Evolutionary conservation across 345 rosid species (phyloP), one percentile per base, ranked within the genome.

Genomic region (Populus nigra): DNA sequence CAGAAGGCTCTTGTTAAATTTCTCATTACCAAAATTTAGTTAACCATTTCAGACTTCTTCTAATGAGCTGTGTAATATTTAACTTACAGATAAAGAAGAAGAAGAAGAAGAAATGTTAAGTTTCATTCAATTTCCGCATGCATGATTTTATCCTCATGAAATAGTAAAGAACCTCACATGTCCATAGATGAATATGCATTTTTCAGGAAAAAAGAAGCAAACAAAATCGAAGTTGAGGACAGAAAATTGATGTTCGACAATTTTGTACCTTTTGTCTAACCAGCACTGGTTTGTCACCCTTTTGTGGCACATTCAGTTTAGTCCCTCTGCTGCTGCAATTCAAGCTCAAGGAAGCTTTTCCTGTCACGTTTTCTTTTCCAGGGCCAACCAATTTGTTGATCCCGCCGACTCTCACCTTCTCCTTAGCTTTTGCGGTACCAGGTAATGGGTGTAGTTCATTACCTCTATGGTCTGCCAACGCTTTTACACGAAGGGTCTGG

Each of bases 361-460:
- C 77, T 29, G 27, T 62, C 8, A 20, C 71, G 73, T 89, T 88
- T 82, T 87, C 92, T 75, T 86, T 86, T 69, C 90, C 89, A 75
- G 53, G 67, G 65, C 65, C 73, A 13, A 41, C 73, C 57, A 41
- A 69, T 77, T 36, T 77, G 76, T 69, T 82, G 65, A 23, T 59
- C 27, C 82, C 68, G 25, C 63, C 22, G 20, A 66, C 49, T 70
- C 53, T 47, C 47, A 75, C 68, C 63, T 76, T 83, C 74, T 77
- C 79, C 18, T 22, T 74, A 49, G 77, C 76, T 73, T 80, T 80
- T 22, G 69, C 57, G 50, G 80, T 57, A 66, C 62, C 76, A 61
- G 65, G 59, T 49, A 17, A 67, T 16, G 59, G 76, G 23, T 71
- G 62, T 61, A 73, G 79, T 65, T 73, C 81, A 23, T 87, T 83